Evolutionary conservation across 495 filamentous ascomycete species (phyloP).

Genomic region (Pyrenula aspistea): DNA sequence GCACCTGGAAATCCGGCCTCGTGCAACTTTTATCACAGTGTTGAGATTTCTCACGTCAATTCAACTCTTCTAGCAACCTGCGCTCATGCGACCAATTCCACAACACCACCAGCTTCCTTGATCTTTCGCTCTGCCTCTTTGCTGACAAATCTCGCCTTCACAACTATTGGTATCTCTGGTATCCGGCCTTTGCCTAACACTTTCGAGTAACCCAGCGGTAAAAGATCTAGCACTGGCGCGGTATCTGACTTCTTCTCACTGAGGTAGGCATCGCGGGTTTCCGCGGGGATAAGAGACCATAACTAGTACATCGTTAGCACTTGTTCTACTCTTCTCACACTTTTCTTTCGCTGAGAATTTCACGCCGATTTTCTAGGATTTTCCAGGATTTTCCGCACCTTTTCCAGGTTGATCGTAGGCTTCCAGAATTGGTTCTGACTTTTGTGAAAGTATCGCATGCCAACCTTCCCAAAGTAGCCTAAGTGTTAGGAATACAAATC

Average conservation of each 20-base stretch:
- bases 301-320: conserved; percentile 36
- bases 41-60: no score
- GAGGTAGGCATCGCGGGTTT: conserved; percentile 76
- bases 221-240: conserved; percentile 84
- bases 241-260: conserved; percentile 61
- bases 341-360: not conserved
- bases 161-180: conserved; percentile 73
- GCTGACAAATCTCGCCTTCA: conserved; percentile 80
- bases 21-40: no score
- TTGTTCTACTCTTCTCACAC: not conserved
- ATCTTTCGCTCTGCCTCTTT: conserved; percentile 89
- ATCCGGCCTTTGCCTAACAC: conserved; percentile 87
- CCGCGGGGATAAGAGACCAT: conserved; percentile 69
- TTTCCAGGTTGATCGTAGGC: conserved; percentile 82
- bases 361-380: no score
- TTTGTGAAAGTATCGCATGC: conserved; percentile 94
- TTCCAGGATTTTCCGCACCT: no score
- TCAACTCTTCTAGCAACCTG: no score
- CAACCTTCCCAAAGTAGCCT: conserved; percentile 96
- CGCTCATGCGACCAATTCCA: conserved; percentile 80
- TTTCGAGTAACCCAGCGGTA: conserved; percentile 85
- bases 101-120: conserved; percentile 80
- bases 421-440: conserved; percentile 85
- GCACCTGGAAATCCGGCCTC: no score
- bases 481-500: no score